phyloP scores from a whole-genome alignment of 2,329 filamentous ascomycete genomes.

The Claviceps sorghi region DNA sequence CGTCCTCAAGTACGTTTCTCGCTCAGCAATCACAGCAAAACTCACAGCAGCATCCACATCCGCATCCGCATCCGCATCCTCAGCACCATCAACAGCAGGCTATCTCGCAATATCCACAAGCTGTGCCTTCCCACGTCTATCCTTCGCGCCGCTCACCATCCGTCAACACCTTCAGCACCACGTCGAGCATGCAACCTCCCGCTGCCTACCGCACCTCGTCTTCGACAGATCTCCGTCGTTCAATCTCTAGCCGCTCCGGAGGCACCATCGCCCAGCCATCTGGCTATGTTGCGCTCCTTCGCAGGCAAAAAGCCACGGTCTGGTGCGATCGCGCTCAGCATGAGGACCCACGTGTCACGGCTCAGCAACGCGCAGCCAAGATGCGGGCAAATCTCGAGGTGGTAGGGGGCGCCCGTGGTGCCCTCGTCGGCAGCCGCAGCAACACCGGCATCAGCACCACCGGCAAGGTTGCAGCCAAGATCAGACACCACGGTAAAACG shows the following conservation, averaged over 20 bases:
- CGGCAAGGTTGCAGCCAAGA: constrained; percentile 66
- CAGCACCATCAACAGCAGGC: constrained; percentile 17
- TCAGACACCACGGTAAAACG: constrained; percentile 71
- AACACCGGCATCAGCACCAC: constrained; percentile 47
- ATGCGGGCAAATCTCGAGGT: constrained; percentile 75
- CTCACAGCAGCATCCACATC: constrained; percentile 9
- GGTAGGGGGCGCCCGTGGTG: constrained; percentile 40
- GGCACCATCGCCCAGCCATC: constrained; percentile 38
- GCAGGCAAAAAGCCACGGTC: constrained; percentile 93
- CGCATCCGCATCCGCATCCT: constrained; percentile 18
- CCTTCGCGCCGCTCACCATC: constrained; percentile 43
- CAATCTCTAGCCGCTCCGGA: constrained; percentile 65
- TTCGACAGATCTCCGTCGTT: constrained; percentile 51
- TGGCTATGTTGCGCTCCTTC: constrained; percentile 91
- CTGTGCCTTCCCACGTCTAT: constrained; percentile 3
- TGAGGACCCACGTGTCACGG: constrained; percentile 72
- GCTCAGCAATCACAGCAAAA: constrained; percentile 16
- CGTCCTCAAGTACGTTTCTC: constrained; percentile 39
- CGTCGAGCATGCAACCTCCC: constrained; percentile 50
- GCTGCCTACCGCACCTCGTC: constrained; percentile 42
- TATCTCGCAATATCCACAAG: constrained; percentile 5
- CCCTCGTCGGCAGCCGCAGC: constrained; percentile 33
- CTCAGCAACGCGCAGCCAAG: constrained; percentile 76
- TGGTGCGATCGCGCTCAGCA: constrained; percentile 94
- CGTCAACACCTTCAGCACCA: constrained; percentile 55